Evolutionary conservation across 352 stramenopile genomes (phyloP).

Genomic region (Halophytophthora batemanensis): DNA sequence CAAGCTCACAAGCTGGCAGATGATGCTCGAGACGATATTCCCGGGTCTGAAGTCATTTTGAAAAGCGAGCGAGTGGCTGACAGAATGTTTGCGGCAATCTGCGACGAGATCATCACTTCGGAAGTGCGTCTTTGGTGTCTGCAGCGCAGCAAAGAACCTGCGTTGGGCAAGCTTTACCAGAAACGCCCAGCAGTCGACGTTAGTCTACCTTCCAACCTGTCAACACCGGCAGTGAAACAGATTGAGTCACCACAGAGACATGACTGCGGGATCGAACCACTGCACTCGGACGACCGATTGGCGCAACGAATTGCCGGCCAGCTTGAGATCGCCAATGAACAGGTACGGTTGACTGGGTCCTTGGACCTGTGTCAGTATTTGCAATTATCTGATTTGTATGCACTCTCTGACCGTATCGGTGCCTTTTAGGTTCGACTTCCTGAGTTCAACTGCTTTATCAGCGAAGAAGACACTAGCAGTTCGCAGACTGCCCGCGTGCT

Average conservation of each 20-base stretch:
- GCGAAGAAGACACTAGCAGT: not conserved
- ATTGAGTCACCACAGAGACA: not conserved
- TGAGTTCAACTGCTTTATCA: constrained; percentile 1
- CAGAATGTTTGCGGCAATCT: constrained; percentile 10
- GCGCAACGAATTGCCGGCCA: constrained; percentile 7
- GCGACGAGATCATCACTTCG: constrained; percentile 13
- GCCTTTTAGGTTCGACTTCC: constrained; percentile 19
- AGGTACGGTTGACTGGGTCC: constrained; percentile 6
- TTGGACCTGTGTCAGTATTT: not conserved
- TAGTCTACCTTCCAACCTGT: not conserved
- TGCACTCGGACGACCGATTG: constrained; percentile 1
- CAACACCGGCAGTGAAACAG: not conserved
- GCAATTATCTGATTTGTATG: not conserved
- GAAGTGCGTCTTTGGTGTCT: constrained; percentile 19
- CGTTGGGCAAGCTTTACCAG: not conserved
- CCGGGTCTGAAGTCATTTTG: not conserved
- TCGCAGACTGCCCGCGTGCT: constrained; percentile 6
- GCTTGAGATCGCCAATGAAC: constrained; percentile 15
- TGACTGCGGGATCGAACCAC: not conserved
- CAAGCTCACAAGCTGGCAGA: no score
- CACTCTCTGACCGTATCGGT: not conserved
- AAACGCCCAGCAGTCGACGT: not conserved
- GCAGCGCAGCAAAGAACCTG: not conserved
- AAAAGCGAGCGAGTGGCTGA: constrained; percentile 14
- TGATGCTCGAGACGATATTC: no score